These are phyloP conservation scores for Berkeleyomyces rouxiae DNA, from an alignment of 2,329 filamentous ascomycete genomes.

Conservation along the genomic window DNA sequence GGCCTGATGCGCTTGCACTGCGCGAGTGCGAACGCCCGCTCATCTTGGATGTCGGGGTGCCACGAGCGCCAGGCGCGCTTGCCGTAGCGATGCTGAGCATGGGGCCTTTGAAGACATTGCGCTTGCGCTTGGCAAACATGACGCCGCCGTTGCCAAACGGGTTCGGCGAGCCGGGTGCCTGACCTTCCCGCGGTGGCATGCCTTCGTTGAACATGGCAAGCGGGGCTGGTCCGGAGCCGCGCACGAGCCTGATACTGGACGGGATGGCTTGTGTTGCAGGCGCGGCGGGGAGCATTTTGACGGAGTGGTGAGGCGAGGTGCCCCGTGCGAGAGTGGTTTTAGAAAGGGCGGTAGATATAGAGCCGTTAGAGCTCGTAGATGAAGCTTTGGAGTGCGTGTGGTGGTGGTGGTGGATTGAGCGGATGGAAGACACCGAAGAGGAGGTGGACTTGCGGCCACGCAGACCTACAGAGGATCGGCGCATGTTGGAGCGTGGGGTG, in stretches of 20 bases:
- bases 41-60: slow-evolving; percentile 19
- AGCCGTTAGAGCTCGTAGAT: slow-evolving; percentile 70
- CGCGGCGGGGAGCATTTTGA: slow-evolving; percentile 89
- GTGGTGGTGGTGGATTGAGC: slow-evolving; percentile 74
- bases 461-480: slow-evolving; percentile 66
- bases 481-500: slow-evolving; percentile 73
- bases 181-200: slow-evolving; percentile 25
- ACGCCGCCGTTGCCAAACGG: slow-evolving; percentile 39
- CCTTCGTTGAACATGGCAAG: slow-evolving; percentile 41
- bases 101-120: slow-evolving; percentile 68
- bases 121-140: slow-evolving; percentile 66
- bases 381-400: slow-evolving; percentile 88
- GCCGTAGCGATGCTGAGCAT: slow-evolving; percentile 34
- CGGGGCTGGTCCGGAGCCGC: slow-evolving; percentile 37
- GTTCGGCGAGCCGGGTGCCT: slow-evolving; percentile 37
- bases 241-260: slow-evolving; percentile 68
- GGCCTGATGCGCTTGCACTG: slow-evolving; percentile 44
- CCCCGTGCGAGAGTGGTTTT: slow-evolving; percentile 46
- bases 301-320: slow-evolving; percentile 70
- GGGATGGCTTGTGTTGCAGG: slow-evolving; percentile 63
- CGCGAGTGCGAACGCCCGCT: slow-evolving; percentile 32
- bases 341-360: slow-evolving; percentile 50
- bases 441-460: slow-evolving; percentile 90
- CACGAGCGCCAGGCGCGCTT: slow-evolving; percentile 17
- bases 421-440: slow-evolving; percentile 82